These are phyloP conservation scores for Gossypium anomalum DNA, from an alignment of 345 rosid species.

Conservation along the genomic window DNA sequence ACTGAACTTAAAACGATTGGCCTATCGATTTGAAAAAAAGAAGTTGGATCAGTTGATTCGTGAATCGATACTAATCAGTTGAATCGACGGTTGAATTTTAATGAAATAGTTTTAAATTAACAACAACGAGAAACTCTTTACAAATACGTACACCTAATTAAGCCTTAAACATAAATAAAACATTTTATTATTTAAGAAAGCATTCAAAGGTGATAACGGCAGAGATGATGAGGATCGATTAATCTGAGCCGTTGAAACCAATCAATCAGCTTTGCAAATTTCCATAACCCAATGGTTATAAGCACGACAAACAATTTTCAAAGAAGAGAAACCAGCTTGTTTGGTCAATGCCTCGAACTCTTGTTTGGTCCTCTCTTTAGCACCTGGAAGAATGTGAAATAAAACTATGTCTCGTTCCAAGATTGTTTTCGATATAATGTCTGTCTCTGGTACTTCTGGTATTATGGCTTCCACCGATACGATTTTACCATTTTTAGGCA, in stretches of 20 bases:
- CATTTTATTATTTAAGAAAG: too few species aligned
- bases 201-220: too few species aligned
- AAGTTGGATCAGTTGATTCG: too few species aligned
- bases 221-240: too few species aligned
- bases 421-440: conserved; percentile 6
- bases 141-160: too few species aligned
- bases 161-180: too few species aligned
- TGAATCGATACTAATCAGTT: too few species aligned
- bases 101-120: too few species aligned
- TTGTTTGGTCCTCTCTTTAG: conserved; percentile 28
- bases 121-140: too few species aligned
- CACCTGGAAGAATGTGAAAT: conserved; percentile 20
- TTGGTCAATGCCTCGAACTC: conserved; percentile 28
- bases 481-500: conserved; percentile 33
- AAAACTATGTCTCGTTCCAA: conserved; percentile 19
- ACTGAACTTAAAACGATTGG: too few species aligned
- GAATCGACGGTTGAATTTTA: too few species aligned
- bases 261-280: neutral
- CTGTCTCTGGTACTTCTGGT: conserved; percentile 17
- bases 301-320: conserved; percentile 15
- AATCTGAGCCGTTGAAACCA: neutral
- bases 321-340: conserved; percentile 24
- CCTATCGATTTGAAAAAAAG: too few species aligned
- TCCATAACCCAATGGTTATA: conserved; percentile 33
- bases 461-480: conserved; percentile 19